Conservation (phyloP, 257 asterid species). For the Petrea volubilis region DNA sequence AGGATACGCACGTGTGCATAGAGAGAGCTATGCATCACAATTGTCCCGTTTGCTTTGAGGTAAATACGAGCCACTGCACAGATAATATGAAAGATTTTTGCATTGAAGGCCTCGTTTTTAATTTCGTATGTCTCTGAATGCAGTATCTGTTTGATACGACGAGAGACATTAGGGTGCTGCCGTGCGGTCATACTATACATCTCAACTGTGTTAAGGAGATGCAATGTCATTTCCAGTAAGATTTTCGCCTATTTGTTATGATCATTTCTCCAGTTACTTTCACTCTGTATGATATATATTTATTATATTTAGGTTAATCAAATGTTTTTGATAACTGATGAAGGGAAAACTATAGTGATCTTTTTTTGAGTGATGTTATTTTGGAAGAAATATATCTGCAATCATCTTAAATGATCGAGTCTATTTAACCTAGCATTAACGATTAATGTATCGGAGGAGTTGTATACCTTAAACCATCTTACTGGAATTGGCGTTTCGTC, state of each 20-base stretch:
- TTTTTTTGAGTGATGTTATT: too few relatives aligned
- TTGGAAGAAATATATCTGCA: too few relatives aligned
- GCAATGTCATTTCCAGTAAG: constrained; percentile 57
- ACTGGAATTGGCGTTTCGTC: too few relatives aligned
- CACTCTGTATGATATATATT: too few relatives aligned
- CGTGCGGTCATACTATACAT: constrained; percentile 79
- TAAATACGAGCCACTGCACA: constrained; percentile 7
- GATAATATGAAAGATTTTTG: neutral
- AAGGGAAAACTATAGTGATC: too few relatives aligned
- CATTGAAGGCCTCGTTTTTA: neutral
- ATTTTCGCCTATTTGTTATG: neutral
- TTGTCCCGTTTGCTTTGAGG: constrained; percentile 81
- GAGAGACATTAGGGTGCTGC: constrained; percentile 48
- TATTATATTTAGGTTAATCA: too few relatives aligned
- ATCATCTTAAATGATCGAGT: too few relatives aligned
- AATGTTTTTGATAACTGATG: too few relatives aligned
- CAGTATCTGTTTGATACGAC: constrained; percentile 69
- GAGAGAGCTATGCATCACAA: constrained; percentile 84
- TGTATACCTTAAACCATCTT: too few relatives aligned
- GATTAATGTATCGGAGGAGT: too few relatives aligned
- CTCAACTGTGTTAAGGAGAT: constrained; percentile 62
- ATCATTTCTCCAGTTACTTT: neutral
- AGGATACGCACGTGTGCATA: constrained; percentile 61
- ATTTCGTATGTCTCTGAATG: constrained; percentile 4
- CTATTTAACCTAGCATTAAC: too few relatives aligned